Percentiles rank a stretch among this genome's conserved stretches.
phyloP scores from a whole-genome alignment of 2,329 filamentous ascomycete species.

The Capronia epimyces region DNA sequence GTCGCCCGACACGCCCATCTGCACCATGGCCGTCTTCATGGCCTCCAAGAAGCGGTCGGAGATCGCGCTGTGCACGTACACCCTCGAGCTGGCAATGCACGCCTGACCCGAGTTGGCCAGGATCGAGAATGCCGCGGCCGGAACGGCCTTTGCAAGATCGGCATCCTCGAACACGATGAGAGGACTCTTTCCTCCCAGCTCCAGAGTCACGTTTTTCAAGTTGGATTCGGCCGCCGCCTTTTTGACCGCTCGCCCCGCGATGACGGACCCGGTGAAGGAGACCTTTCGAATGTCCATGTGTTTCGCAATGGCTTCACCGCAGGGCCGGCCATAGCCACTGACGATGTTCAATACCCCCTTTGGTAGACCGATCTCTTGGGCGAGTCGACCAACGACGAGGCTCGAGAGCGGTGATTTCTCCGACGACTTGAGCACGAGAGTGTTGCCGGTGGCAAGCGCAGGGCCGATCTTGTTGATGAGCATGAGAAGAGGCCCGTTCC shows the following conservation, averaged over 20 bases:
- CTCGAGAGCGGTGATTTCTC: conserved; percentile 35
- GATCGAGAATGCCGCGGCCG: conserved; percentile 47
- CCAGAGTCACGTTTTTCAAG: conserved; percentile 36
- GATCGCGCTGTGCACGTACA: conserved; percentile 55
- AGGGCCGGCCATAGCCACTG: conserved; percentile 52
- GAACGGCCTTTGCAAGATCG: conserved; percentile 37
- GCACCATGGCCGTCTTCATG: conserved; percentile 43
- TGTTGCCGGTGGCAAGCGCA: conserved; percentile 53
- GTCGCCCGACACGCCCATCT: conserved; percentile 31
- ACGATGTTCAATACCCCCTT: conserved; percentile 56
- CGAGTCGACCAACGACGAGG: conserved; percentile 58
- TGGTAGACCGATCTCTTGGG: conserved; percentile 53
- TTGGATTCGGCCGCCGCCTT: conserved; percentile 33
- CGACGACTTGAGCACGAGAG: conserved; percentile 54
- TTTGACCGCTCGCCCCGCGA: conserved; percentile 33
- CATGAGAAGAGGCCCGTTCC: conserved; percentile 49
- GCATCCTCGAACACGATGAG: conserved; percentile 37
- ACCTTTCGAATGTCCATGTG: conserved; percentile 34
- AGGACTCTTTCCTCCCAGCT: conserved; percentile 37
- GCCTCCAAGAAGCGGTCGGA: conserved; percentile 46
- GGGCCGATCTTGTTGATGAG: conserved; percentile 49
- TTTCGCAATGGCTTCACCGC: conserved; percentile 54
- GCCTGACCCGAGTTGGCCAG: conserved; percentile 58
- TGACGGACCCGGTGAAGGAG: conserved; percentile 34
- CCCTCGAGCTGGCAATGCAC: conserved; percentile 49